Evolutionary conservation across 768 basidiomycete species (phyloP), one percentile per base, ranked within the genome.

Genomic region (Dacryopinax spathularia): DNA sequence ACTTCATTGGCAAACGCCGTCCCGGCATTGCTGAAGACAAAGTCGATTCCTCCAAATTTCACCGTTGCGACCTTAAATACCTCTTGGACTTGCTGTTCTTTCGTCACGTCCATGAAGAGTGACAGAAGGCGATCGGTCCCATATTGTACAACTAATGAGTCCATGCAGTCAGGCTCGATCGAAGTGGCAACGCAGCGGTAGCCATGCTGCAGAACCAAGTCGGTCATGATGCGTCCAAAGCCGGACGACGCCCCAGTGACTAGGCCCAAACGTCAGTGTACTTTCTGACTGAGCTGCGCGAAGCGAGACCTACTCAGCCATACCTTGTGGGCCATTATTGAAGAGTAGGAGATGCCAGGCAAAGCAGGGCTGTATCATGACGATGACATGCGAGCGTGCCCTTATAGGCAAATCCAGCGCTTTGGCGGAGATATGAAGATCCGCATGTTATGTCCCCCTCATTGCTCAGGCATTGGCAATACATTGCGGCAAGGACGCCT

Each of bases 21-120:
- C 36, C 65, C 72, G 66, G 80, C 79, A 64, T 80, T 81, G 66
- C 75, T 80, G 65, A 77, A 74, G 3, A 80, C 79, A 59, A 80
- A 68, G 61, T 81, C 80, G 13, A 80, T 66, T 31, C 75, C 69
- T 2, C 78, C 78, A 68, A 80, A 81, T 13, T 65, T 66, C 33
- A 71, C 68, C 41, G 74, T 64, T 0, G 75, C 73, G 44, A 66
- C 65, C 13, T 65, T 68, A 64, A 81, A 81, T 0, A 73, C 77
- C 5, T 66, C 66, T 9, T 33, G 65, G 61, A 79, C 74, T 1
- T 77, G 73, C 16, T 68, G 65, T 1, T 62, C 65, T 27, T 68
- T 64, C 22, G 70, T 74, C 37, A 81, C 78, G 63, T 82, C 78
- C 41, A 78, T 68, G 34, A 70, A 68, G 66, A 79, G 67, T 60